Evolutionary conservation across 805 yeast genomes (phyloP).

Genomic region (Debaryomyces tyrocola): DNA sequence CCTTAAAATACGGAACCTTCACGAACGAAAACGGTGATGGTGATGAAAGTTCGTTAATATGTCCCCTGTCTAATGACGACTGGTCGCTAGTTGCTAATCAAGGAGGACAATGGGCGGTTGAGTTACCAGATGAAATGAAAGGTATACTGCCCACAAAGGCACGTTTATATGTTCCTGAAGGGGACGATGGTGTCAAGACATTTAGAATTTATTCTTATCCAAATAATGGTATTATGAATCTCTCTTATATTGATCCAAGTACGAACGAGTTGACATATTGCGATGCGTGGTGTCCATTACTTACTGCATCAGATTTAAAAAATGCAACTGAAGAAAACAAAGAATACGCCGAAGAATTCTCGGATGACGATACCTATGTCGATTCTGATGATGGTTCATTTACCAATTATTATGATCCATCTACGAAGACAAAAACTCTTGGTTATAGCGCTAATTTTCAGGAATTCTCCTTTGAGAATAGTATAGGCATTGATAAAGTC

Average conservation of each 20-base stretch:
- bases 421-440: conserved; percentile 32
- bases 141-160: conserved; percentile 67
- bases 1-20: conserved; percentile 57
- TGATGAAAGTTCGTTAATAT: conserved; percentile 42
- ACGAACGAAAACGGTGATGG: conserved; percentile 44
- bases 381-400: conserved; percentile 37
- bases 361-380: conserved; percentile 31
- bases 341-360: conserved; percentile 21
- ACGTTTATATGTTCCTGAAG: conserved; percentile 63
- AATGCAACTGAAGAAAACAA: conserved; percentile 22
- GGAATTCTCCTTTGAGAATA: conserved; percentile 80
- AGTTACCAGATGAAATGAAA: conserved; percentile 49
- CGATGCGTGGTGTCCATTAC: conserved; percentile 88
- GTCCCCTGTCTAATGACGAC: conserved; percentile 51
- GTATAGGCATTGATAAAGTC: conserved; percentile 57
- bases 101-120: conserved; percentile 67
- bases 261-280: conserved; percentile 61
- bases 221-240: conserved; percentile 85
- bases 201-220: conserved; percentile 81
- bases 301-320: conserved; percentile 36
- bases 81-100: conserved; percentile 55
- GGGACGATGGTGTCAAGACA: conserved; percentile 50
- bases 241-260: conserved; percentile 77
- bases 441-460: conserved; percentile 57
- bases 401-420: conserved; percentile 33